Conservation (phyloP, 23 red algal species). For the Gracilaria domingensis region DNA sequence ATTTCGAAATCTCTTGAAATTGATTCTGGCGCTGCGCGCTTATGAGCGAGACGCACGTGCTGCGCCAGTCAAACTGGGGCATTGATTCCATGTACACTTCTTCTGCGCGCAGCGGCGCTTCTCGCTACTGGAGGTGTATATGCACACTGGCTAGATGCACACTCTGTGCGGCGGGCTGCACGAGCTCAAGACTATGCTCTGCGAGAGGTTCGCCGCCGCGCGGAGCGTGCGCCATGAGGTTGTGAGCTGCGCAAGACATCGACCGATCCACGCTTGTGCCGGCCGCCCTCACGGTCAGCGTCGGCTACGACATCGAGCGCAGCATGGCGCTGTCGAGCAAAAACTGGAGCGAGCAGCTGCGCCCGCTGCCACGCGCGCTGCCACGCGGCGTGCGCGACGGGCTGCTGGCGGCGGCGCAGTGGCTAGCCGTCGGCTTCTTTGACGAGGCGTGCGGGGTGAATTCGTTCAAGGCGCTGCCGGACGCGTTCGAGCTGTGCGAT, state of each 20-base stretch:
- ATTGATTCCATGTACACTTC: conserved; percentile 88
- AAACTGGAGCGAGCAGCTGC: conserved; percentile 67
- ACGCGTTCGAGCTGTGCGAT: conserved; percentile 48
- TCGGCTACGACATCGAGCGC: conserved; percentile 71
- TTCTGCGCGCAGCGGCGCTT: conserved; percentile 61
- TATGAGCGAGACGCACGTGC: conserved; percentile 40
- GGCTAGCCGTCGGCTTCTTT: conserved; percentile 71
- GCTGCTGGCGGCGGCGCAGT: conserved; percentile 27
- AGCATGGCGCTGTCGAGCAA: conserved; percentile 47
- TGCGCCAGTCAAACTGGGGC: conserved; percentile 76
- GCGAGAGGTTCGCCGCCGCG: conserved; percentile 76
- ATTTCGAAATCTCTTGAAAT: no score
- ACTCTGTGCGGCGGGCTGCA: conserved; percentile 74
- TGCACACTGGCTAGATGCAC: conserved; percentile 72
- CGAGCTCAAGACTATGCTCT: conserved; percentile 68
- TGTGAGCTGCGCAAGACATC: background rate
- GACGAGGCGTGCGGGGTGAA: conserved; percentile 57
- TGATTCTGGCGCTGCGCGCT: no score
- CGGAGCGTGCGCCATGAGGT: conserved; percentile 41
- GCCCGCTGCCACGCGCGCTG: conserved; percentile 36
- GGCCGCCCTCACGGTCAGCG: background rate
- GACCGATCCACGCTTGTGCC: conserved; percentile 20
- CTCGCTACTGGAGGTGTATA: conserved; percentile 59
- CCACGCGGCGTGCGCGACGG: background rate
- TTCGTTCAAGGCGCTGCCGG: conserved; percentile 62